Conservation (phyloP, 176 grass and related monocot species). For the Avena atlantica region DNA sequence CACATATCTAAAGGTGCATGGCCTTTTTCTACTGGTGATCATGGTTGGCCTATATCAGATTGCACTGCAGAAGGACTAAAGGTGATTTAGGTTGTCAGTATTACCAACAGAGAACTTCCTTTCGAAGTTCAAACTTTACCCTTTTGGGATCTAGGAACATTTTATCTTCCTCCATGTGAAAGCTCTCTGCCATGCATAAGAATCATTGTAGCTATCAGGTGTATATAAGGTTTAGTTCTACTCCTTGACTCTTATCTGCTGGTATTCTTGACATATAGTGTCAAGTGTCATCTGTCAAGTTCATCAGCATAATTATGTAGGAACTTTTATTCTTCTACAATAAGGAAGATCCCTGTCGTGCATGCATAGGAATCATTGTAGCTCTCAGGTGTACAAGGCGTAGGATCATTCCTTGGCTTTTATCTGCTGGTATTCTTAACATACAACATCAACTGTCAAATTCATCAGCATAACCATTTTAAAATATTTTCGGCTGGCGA, state of each 20-base stretch:
- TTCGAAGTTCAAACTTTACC: background rate
- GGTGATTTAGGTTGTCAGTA: slow-evolving; percentile 36
- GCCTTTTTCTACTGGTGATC: slow-evolving; percentile 89
- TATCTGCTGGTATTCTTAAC: slow-evolving; percentile 16
- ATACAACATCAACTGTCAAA: background rate
- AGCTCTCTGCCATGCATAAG: background rate
- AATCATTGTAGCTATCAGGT: background rate
- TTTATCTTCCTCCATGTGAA: slow-evolving; percentile 10
- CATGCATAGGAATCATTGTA: background rate
- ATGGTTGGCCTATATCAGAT: slow-evolving; percentile 97
- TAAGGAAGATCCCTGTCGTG: background rate
- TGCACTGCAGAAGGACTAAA: slow-evolving; percentile 97
- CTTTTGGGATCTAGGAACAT: background rate
- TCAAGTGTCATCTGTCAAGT: background rate
- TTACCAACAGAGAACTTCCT: background rate
- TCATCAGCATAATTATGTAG: background rate
- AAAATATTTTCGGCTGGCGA: no score
- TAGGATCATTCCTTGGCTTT: slow-evolving; percentile 11
- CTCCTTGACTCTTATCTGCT: slow-evolving; percentile 1
- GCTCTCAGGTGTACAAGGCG: background rate
- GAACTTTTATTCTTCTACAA: slow-evolving; percentile 14
- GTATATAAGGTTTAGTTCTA: slow-evolving; percentile 21
- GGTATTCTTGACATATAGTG: background rate
- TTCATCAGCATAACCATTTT: background rate
- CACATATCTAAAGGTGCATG: slow-evolving; percentile 99